These are phyloP conservation scores for Teunomyces atbi DNA, from an alignment of 805 yeast species.

Conservation along the genomic window DNA sequence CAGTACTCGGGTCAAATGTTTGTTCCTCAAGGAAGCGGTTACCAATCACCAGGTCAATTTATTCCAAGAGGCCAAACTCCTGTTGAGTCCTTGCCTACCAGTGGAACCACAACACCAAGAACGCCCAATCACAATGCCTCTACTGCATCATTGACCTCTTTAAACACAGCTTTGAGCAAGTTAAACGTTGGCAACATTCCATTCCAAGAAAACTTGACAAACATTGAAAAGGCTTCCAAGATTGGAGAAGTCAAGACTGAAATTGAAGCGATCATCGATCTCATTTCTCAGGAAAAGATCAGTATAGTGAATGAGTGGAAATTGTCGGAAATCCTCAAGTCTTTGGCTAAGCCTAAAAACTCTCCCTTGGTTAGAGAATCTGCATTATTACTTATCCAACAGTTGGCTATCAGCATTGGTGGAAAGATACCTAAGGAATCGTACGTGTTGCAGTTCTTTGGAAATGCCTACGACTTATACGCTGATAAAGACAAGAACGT, in stretches of 20 bases:
- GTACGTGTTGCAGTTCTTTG: slow-evolving; percentile 61
- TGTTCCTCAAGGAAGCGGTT: background rate
- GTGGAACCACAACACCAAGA: slow-evolving; percentile 36
- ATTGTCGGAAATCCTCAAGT: slow-evolving; percentile 57
- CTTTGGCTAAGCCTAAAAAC: slow-evolving; percentile 72
- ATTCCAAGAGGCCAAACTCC: slow-evolving; percentile 17
- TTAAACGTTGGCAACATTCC: slow-evolving; percentile 59
- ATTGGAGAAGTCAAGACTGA: slow-evolving; percentile 55
- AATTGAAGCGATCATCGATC: slow-evolving; percentile 51
- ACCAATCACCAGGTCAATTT: background rate
- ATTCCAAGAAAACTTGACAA: slow-evolving; percentile 54
- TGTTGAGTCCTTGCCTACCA: slow-evolving; percentile 28
- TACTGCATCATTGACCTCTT: slow-evolving; percentile 69
- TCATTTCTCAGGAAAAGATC: slow-evolving; percentile 41
- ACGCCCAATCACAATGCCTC: slow-evolving; percentile 44
- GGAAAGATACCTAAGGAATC: slow-evolving; percentile 75
- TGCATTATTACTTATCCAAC: slow-evolving; percentile 62
- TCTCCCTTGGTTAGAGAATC: slow-evolving; percentile 76
- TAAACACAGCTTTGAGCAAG: slow-evolving; percentile 68
- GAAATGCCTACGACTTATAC: slow-evolving; percentile 63
- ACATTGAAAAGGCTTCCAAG: slow-evolving; percentile 50
- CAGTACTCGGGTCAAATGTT: background rate
- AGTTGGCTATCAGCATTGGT: slow-evolving; percentile 56
- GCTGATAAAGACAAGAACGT: slow-evolving; percentile 89
- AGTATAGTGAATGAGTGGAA: slow-evolving; percentile 61